These are phyloP conservation scores for Tremella fuciformis DNA, from an alignment of 768 basidiomycete genomes.

Conservation along the genomic window DNA sequence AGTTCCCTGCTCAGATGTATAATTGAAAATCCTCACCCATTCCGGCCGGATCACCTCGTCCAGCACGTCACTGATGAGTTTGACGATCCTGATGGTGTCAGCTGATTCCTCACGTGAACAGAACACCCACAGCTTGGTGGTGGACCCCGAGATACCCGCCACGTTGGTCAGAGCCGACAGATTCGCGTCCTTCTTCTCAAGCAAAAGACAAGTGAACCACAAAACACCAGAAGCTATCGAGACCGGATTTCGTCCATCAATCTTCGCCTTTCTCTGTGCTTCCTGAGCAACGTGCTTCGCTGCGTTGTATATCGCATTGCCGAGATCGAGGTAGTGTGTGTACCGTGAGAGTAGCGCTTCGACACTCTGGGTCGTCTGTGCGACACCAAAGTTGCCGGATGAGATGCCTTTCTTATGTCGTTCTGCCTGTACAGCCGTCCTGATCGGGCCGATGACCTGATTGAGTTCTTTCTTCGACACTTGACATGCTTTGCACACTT, in stretches of 20 bases:
- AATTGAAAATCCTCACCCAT: constrained; percentile 33
- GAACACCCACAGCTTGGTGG: constrained; percentile 66
- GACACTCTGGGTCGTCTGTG: constrained; percentile 25
- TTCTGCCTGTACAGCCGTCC: constrained; percentile 72
- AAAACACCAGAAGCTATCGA: constrained; percentile 99
- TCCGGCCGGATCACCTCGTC: constrained; percentile 45
- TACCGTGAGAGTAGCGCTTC: constrained; percentile 41
- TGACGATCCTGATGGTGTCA: constrained; percentile 33
- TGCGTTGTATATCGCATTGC: constrained; percentile 42
- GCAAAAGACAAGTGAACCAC: constrained; percentile 81
- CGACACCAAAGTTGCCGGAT: constrained; percentile 18
- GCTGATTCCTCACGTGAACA: background rate
- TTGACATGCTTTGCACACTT: constrained; percentile 87
- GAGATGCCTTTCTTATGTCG: background rate
- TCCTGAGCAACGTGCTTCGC: constrained; percentile 49
- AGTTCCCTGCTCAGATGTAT: background rate
- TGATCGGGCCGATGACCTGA: constrained; percentile 86
- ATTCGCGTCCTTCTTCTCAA: constrained; percentile 66
- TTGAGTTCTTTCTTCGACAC: constrained; percentile 93
- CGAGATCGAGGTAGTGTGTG: constrained; percentile 46
- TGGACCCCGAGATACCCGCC: constrained; percentile 91
- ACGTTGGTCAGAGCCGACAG: constrained; percentile 83
- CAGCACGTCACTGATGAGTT: constrained; percentile 33
- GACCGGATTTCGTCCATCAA: constrained; percentile 89
- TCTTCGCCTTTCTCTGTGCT: constrained; percentile 52